These are phyloP conservation scores for Peronosclerospora sorghi DNA, from an alignment of 352 stramenopile genomes.

Conservation along the genomic window DNA sequence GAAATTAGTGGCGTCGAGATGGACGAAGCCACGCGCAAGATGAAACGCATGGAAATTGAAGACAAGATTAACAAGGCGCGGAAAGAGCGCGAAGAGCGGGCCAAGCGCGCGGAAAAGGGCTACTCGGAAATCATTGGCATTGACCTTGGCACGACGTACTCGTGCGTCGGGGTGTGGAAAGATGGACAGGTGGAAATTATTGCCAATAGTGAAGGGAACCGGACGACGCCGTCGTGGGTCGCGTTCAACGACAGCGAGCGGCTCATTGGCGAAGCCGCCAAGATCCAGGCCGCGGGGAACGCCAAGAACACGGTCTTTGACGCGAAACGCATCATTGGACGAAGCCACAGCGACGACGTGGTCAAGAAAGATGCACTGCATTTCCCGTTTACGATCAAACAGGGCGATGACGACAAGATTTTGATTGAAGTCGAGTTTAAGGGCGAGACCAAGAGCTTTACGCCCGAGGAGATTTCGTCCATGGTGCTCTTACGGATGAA, in stretches of 20 bases:
- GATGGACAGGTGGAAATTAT: too few species aligned
- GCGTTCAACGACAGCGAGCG: too few species aligned
- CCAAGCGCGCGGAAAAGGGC: slow-evolving; percentile 75
- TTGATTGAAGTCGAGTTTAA: slow-evolving; percentile 65
- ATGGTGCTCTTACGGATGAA: slow-evolving; percentile 72
- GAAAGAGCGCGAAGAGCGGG: slow-evolving; percentile 76
- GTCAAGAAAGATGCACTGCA: slow-evolving; percentile 78
- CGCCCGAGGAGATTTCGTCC: slow-evolving; percentile 70
- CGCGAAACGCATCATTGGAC: slow-evolving; percentile 94
- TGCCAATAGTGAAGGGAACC: too few species aligned
- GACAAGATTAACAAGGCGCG: slow-evolving; percentile 85
- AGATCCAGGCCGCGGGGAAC: slow-evolving; percentile 88
- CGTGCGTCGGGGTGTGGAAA: too few species aligned
- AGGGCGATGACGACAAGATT: slow-evolving; percentile 51
- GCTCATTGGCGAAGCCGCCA: too few species aligned
- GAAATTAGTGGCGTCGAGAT: slow-evolving; percentile 79
- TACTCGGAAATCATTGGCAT: slow-evolving; percentile 85
- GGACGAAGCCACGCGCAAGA: slow-evolving; percentile 83
- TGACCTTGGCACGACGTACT: too few species aligned
- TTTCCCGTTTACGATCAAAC: too few species aligned
- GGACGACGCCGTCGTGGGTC: too few species aligned
- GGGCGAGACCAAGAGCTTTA: slow-evolving; percentile 53
- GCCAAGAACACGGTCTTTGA: slow-evolving; percentile 90
- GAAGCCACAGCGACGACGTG: slow-evolving; percentile 86
- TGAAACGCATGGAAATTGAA: slow-evolving; percentile 85